Conservation (phyloP, 78 protist species). For the Capsaspora owczarzaki region DNA sequence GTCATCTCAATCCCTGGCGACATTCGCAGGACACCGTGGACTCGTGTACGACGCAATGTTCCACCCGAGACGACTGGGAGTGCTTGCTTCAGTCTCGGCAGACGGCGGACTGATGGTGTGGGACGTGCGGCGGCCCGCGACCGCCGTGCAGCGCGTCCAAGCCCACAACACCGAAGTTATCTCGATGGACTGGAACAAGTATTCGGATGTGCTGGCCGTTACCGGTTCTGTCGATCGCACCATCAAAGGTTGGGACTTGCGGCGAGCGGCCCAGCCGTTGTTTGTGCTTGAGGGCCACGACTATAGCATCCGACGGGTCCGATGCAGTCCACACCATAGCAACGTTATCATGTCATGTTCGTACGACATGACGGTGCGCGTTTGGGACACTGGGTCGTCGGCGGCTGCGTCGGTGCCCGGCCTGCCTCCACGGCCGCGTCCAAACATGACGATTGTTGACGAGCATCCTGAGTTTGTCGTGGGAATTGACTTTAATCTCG, state of each 20-base stretch:
- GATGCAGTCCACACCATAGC: slow-evolving; percentile 24
- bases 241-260: slow-evolving; percentile 31
- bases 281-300: slow-evolving; percentile 11
- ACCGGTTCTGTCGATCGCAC: slow-evolving; percentile 23
- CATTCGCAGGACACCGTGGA: slow-evolving; percentile 5
- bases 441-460: background rate
- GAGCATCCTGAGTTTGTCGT: slow-evolving; percentile 43
- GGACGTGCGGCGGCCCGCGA: background rate
- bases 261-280: background rate
- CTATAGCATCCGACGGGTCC: slow-evolving; percentile 22
- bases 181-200: slow-evolving; percentile 37
- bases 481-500: slow-evolving; percentile 23
- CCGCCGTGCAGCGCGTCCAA: background rate
- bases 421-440: background rate
- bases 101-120: slow-evolving; percentile 21
- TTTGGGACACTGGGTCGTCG: slow-evolving; percentile 12
- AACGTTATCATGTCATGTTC: background rate
- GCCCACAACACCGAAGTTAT: slow-evolving; percentile 27
- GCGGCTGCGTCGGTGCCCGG: background rate
- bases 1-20: background rate
- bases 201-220: slow-evolving; percentile 6
- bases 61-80: background rate
- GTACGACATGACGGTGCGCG: slow-evolving; percentile 21
- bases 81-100: slow-evolving; percentile 22
- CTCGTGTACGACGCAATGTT: slow-evolving; percentile 21